phyloP scores from a whole-genome alignment of 495 filamentous ascomycete species.

The Talaromyces stipitatus region DNA sequence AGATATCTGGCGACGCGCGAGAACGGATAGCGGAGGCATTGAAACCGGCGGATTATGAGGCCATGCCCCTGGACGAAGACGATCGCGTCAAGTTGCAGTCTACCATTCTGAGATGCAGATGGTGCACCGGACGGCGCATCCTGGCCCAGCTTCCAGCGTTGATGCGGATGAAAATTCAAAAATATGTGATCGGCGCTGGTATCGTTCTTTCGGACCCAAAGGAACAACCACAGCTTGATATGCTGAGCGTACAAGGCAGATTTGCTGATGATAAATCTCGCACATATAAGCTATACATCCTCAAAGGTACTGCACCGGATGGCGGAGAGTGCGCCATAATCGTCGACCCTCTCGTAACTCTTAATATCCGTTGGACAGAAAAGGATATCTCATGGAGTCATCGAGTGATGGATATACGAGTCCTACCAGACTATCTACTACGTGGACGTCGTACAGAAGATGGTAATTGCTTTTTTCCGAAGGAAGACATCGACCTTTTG shows the following conservation, averaged over 20 bases:
- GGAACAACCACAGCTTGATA: slow-evolving; percentile 13
- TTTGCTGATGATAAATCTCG: too few species aligned
- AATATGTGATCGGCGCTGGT: slow-evolving; percentile 24
- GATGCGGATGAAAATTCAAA: slow-evolving; percentile 23
- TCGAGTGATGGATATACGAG: slow-evolving; percentile 6
- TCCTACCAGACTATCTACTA: slow-evolving; percentile 20
- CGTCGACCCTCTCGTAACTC: slow-evolving; percentile 14
- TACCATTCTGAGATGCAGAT: slow-evolving; percentile 25
- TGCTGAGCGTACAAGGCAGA: too few species aligned
- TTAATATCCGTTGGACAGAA: slow-evolving; percentile 13
- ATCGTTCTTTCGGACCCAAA: slow-evolving; percentile 15
- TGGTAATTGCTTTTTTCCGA: background rate
- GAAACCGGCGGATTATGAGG: slow-evolving; percentile 24
- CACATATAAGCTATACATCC: too few species aligned
- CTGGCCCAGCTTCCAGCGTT: slow-evolving; percentile 24
- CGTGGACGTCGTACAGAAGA: slow-evolving; percentile 12
- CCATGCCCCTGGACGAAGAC: slow-evolving; percentile 8
- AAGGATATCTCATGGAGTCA: slow-evolving; percentile 7
- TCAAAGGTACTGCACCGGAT: background rate
- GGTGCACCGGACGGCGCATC: slow-evolving; percentile 30
- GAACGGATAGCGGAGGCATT: slow-evolving; percentile 19
- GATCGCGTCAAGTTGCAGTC: slow-evolving; percentile 24
- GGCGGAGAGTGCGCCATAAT: slow-evolving; percentile 14
- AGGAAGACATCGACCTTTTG: slow-evolving; percentile 14
- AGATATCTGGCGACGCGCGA: background rate